Evolutionary conservation across 306 rosid species (phyloP).

Genomic region (Casuarina glauca): DNA sequence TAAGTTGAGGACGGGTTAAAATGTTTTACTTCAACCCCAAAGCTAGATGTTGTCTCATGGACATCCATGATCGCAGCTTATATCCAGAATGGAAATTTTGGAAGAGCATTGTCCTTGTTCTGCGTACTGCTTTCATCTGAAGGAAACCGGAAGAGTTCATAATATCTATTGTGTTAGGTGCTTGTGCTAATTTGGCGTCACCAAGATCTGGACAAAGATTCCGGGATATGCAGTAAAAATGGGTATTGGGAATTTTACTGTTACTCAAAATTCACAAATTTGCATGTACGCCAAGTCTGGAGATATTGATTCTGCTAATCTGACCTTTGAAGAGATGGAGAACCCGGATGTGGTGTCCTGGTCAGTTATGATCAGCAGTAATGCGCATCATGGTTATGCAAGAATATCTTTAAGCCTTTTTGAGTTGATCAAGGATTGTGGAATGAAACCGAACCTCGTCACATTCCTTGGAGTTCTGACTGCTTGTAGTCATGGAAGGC

Average conservation of each 20-base stretch:
- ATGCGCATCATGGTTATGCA: constrained; percentile 60
- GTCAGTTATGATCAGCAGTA: constrained; percentile 56
- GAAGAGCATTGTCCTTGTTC: constrained; percentile 48
- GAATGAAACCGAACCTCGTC: constrained; percentile 49
- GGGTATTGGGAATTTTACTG: constrained; percentile 36
- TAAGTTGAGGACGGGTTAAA: constrained; percentile 41
- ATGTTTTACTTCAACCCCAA: constrained; percentile 47
- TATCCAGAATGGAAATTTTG: constrained; percentile 44
- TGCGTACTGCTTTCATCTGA: constrained; percentile 32
- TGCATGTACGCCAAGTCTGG: constrained; percentile 69
- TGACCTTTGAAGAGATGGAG: constrained; percentile 44
- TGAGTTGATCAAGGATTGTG: constrained; percentile 42
- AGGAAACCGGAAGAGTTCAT: constrained; percentile 49
- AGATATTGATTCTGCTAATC: constrained; percentile 41
- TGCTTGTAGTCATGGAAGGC: constrained; percentile 70
- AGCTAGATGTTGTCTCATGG: constrained; percentile 48
- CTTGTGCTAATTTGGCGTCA: constrained; percentile 49
- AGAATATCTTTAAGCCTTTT: constrained; percentile 45
- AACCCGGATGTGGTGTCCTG: constrained; percentile 57
- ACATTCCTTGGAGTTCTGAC: constrained; percentile 55
- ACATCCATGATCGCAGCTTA: constrained; percentile 54
- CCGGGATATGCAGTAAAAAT: constrained; percentile 48
- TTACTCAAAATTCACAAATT: constrained; percentile 53
- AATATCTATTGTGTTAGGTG: constrained; percentile 46
- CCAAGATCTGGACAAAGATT: constrained; percentile 53